Base-by-base conservation (phyloP, 2,329 filamentous ascomycete genomes). In the Xylariaceae sp. region DNA sequence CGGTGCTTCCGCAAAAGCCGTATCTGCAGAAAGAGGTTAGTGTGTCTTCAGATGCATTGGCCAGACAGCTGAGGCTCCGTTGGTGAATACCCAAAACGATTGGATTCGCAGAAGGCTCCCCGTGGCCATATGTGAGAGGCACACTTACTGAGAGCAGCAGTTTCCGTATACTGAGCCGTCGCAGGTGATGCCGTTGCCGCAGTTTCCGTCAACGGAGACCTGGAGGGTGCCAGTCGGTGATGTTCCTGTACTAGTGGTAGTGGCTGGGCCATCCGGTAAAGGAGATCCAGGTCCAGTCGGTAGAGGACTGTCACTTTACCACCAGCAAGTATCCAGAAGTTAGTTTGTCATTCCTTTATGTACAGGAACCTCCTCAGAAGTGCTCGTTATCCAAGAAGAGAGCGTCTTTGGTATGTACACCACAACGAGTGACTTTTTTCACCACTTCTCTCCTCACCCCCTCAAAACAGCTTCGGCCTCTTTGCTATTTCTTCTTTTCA, bases 1-100 rank as follows among this genome's bases (percentile, higher is more conserved):
- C 53, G 2, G 60, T 60, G 14, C 51, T 53, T 29, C 68, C 66
- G 47, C 66, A 69, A 50, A 43, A 65, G 18, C 57, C 55, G 44
- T 59, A 46, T 46, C 54, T 55, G 40, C 26, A 21, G 18, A 9
- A 23, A n/a, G n/a, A n/a, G n/a, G n/a, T n/a, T n/a, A n/a, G n/a
- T n/a, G n/a, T n/a, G n/a, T n/a, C n/a, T n/a, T n/a, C n/a, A n/a
- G n/a, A n/a, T n/a, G n/a, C n/a, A n/a, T n/a, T n/a, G n/a, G n/a
- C n/a, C n/a, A n/a, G n/a, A n/a, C n/a, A n/a, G n/a, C n/a, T n/a
- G n/a, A n/a, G n/a, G n/a, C n/a, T n/a, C n/a, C n/a, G n/a, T n/a
- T 15, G 9, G 26, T 24, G 21, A 24, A 24, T 24, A n/a, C n/a
- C n/a, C n/a, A n/a, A n/a, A n/a, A n/a, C n/a, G n/a, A n/a, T n/a